Percentiles rank a stretch among this genome's conserved stretches.
These are phyloP conservation scores for Epichloe amarillans DNA, from an alignment of 2,329 filamentous ascomycete genomes.

Conservation along the genomic window DNA sequence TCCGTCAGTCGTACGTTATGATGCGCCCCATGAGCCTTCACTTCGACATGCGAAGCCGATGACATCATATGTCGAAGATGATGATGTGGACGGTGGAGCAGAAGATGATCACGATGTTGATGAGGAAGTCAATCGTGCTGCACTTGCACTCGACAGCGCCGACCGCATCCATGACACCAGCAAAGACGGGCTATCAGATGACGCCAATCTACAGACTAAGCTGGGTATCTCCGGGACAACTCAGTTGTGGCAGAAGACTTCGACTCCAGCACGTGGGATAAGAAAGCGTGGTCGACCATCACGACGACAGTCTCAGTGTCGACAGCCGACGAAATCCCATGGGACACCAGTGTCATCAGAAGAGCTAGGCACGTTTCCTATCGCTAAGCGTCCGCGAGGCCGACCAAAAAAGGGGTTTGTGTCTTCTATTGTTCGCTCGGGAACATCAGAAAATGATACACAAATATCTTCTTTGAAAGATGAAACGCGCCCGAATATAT, in stretches of 20 bases:
- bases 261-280: neutral
- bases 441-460: neutral
- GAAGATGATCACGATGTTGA: slow-evolving; percentile 1
- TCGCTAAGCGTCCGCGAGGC: slow-evolving; percentile 13
- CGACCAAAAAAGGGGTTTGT: slow-evolving; percentile 13
- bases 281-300: slow-evolving; percentile 21
- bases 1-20: neutral
- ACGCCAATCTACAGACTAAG: neutral
- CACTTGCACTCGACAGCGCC: neutral
- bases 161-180: neutral
- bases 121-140: neutral
- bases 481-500: neutral
- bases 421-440: neutral
- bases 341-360: neutral
- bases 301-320: slow-evolving; percentile 12
- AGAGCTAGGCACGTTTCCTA: neutral
- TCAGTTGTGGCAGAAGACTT: neutral
- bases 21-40: slow-evolving; percentile 28
- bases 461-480: neutral
- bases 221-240: neutral
- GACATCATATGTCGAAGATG: slow-evolving; percentile 34
- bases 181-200: slow-evolving; percentile 6
- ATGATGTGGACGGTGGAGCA: slow-evolving; percentile 22
- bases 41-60: slow-evolving; percentile 40
- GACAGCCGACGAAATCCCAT: neutral